Evolutionary conservation across 2,329 filamentous ascomycete genomes (phyloP).

Genomic region (Colletotrichum acutatum): DNA sequence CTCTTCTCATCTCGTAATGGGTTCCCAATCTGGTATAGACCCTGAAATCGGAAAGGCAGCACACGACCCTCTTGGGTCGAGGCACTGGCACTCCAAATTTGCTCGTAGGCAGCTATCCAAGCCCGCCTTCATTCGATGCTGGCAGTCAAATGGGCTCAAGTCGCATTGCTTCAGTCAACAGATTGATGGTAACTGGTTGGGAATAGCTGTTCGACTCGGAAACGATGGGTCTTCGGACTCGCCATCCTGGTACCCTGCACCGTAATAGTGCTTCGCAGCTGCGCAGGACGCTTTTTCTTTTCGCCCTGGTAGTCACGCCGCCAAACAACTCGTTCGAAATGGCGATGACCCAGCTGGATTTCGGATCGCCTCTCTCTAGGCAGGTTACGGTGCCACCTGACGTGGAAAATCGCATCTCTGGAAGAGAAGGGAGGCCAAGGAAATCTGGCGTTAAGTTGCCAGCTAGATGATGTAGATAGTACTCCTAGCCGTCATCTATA

Average conservation of each 20-base stretch:
- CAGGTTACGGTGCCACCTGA: not conserved
- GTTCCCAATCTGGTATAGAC: constrained; percentile 14
- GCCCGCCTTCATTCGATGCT: not conserved
- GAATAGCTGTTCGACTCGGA: not conserved
- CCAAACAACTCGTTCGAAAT: not conserved
- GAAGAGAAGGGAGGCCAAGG: not conserved
- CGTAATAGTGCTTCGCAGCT: not conserved
- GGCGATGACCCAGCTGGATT: not conserved
- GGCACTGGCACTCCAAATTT: not conserved
- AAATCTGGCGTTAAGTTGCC: not conserved
- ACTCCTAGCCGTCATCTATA: not conserved
- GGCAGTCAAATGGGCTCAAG: not conserved
- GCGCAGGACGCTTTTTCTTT: not conserved
- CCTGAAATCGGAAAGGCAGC: constrained; percentile 15
- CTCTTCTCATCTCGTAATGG: constrained; percentile 30
- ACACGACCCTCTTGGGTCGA: constrained; percentile 4
- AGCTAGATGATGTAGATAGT: not conserved
- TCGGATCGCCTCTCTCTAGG: not conserved
- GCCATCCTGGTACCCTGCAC: not conserved
- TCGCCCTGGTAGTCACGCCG: not conserved
- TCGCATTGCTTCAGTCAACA: not conserved
- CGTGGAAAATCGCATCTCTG: too few species aligned
- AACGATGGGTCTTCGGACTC: not conserved
- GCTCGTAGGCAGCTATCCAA: not conserved
- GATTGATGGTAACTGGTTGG: not conserved